phyloP scores from a whole-genome alignment of 2,329 filamentous ascomycete species.

The Cladosporium sp. region DNA sequence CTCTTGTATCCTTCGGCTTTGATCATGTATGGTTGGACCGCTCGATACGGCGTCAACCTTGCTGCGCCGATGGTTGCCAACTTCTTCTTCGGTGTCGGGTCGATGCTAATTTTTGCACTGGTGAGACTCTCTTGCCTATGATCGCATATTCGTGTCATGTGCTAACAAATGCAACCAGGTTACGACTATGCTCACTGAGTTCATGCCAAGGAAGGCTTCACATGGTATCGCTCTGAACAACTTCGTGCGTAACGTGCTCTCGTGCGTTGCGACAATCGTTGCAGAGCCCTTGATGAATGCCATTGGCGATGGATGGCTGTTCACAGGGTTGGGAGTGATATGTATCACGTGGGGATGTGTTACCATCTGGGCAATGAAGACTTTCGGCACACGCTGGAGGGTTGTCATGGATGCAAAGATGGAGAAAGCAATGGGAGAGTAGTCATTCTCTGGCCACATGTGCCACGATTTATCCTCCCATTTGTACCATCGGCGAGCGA shows the following conservation, averaged over 20 bases:
- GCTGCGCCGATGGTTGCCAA: constrained; percentile 32
- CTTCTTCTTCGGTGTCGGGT: constrained; percentile 64
- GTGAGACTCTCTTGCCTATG: background rate
- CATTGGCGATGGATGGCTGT: constrained; percentile 73
- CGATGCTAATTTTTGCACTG: constrained; percentile 73
- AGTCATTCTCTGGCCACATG: background rate
- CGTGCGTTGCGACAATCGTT: constrained; percentile 66
- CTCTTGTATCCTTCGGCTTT: constrained; percentile 66
- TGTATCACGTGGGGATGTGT: constrained; percentile 23
- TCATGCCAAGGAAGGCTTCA: constrained; percentile 68
- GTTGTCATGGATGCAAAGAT: constrained; percentile 28
- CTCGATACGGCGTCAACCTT: constrained; percentile 51
- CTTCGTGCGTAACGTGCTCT: constrained; percentile 74
- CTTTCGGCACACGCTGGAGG: constrained; percentile 30
- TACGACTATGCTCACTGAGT: constrained; percentile 82
- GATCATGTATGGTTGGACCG: constrained; percentile 74
- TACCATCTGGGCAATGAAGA: constrained; percentile 33
- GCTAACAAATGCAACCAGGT: constrained; percentile 21
- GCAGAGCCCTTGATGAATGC: constrained; percentile 65
- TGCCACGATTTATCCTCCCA: no score
- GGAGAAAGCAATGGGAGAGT: constrained; percentile 26
- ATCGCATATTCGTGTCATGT: constrained; percentile 17
- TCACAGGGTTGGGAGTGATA: constrained; percentile 50
- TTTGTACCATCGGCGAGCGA: no score
- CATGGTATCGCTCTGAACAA: constrained; percentile 77